A percentile compares a stretch with the other conserved stretches of the same genome.
Conservation (phyloP, 352 stramenopile genomes). For the Phytophthora fragariae region DNA sequence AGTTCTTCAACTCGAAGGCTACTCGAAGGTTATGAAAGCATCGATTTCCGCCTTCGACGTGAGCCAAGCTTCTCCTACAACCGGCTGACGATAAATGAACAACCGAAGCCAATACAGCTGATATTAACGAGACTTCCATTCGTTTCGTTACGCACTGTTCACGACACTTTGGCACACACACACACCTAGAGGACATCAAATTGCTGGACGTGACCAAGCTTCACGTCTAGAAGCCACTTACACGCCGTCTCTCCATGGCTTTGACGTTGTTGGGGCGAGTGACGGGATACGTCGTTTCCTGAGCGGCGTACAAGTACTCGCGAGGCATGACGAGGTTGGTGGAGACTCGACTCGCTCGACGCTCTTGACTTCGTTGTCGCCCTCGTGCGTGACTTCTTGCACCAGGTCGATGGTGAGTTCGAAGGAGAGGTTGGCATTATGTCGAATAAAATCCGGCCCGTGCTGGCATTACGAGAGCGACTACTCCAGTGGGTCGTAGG, state of each 20-base stretch:
- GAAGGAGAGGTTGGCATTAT: constrained; percentile 13
- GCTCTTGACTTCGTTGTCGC: too few relatives aligned
- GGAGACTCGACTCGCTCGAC: too few relatives aligned
- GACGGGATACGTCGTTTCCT: constrained; percentile 11
- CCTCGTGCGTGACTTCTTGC: too few relatives aligned
- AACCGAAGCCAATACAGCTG: too few relatives aligned
- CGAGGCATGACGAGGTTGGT: too few relatives aligned
- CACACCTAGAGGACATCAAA: not conserved
- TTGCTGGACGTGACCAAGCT: not conserved
- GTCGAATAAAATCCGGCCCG: constrained; percentile 33
- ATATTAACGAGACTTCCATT: constrained; percentile 14
- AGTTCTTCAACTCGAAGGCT: too few relatives aligned
- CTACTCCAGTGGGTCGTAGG: constrained; percentile 60
- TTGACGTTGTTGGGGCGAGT: constrained; percentile 28
- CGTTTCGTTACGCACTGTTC: constrained; percentile 19
- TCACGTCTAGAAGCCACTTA: constrained; percentile 33
- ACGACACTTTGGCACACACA: constrained; percentile 19
- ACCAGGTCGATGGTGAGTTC: too few relatives aligned
- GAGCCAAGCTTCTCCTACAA: too few relatives aligned
- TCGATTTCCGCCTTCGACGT: too few relatives aligned
- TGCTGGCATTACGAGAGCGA: constrained; percentile 58
- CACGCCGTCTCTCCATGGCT: constrained; percentile 54
- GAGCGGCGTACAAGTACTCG: too few relatives aligned
- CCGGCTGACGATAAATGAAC: too few relatives aligned
- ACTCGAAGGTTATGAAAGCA: too few relatives aligned